phyloP scores from a whole-genome alignment of 2,329 filamentous ascomycete genomes.

The Dactylellina leptospora region DNA sequence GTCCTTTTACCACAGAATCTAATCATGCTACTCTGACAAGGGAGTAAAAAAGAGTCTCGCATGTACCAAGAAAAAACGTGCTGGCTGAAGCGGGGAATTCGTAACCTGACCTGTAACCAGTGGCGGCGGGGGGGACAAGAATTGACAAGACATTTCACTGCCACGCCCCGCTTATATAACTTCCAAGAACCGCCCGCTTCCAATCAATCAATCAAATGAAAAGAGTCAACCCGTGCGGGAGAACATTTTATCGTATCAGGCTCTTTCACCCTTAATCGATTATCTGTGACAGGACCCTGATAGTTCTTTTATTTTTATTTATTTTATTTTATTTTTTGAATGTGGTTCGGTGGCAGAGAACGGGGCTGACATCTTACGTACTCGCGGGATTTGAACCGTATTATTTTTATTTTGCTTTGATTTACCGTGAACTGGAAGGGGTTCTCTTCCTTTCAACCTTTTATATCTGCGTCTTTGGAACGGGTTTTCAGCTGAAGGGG shows the following conservation, averaged over 20 bases:
- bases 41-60: no score
- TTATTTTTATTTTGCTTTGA: not conserved
- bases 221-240: not conserved
- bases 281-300: slow-evolving; percentile 1
- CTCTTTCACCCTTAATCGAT: slow-evolving; percentile 1
- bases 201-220: slow-evolving; percentile 1
- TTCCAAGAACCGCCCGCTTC: not conserved
- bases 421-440: no score
- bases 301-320: no score
- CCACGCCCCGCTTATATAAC: slow-evolving; percentile 34
- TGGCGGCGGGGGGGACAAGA: not conserved
- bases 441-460: not conserved
- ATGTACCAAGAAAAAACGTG: no score
- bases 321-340: not conserved
- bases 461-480: no score
- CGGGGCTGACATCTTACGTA: no score
- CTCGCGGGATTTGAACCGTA: not conserved
- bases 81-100: slow-evolving; percentile 8
- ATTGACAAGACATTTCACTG: slow-evolving; percentile 1
- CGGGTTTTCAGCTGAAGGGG: no score
- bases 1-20: no score
- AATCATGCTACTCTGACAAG: not conserved
- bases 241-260: not conserved
- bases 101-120: not conserved
- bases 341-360: not conserved